Conservation (phyloP, 495 filamentous ascomycete species). For the Chaetomidium leptoderma region DNA sequence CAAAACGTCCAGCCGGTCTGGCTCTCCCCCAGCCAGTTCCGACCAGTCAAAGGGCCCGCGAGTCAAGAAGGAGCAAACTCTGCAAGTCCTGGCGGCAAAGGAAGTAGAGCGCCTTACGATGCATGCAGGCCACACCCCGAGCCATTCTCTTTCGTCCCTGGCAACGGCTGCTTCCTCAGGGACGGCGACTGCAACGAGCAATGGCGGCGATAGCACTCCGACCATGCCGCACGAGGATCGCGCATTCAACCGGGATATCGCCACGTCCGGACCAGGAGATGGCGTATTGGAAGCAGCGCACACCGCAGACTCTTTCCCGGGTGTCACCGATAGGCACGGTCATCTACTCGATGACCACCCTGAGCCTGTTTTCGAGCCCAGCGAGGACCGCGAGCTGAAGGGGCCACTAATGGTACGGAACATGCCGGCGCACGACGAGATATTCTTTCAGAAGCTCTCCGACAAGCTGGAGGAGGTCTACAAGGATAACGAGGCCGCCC, state of each 20-base stretch:
- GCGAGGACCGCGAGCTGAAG: constrained; percentile 38
- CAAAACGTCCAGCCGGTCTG: constrained; percentile 22
- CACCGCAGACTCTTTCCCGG: background rate
- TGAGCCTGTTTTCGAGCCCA: constrained; percentile 24
- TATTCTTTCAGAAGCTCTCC: constrained; percentile 41
- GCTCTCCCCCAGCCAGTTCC: constrained; percentile 21
- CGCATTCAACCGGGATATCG: constrained; percentile 13
- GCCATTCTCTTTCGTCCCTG: constrained; percentile 42
- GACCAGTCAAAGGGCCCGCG: constrained; percentile 14
- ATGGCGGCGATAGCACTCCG: constrained; percentile 40
- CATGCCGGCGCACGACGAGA: constrained; percentile 44
- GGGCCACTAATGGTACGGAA: constrained; percentile 45
- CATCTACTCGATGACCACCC: constrained; percentile 22
- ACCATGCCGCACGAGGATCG: constrained; percentile 27
- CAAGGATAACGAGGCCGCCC: constrained; percentile 31
- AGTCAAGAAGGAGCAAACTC: constrained; percentile 34
- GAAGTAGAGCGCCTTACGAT: constrained; percentile 43
- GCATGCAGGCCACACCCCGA: constrained; percentile 49
- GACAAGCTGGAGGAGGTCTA: constrained; percentile 42
- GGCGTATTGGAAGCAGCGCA: background rate
- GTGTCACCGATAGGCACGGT: constrained; percentile 6
- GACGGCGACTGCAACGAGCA: constrained; percentile 36
- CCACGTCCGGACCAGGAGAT: constrained; percentile 12
- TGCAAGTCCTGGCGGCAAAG: constrained; percentile 39
- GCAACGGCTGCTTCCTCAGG: constrained; percentile 37